phyloP scores from a whole-genome alignment of 306 rosid species.

The Quercus glauca region DNA sequence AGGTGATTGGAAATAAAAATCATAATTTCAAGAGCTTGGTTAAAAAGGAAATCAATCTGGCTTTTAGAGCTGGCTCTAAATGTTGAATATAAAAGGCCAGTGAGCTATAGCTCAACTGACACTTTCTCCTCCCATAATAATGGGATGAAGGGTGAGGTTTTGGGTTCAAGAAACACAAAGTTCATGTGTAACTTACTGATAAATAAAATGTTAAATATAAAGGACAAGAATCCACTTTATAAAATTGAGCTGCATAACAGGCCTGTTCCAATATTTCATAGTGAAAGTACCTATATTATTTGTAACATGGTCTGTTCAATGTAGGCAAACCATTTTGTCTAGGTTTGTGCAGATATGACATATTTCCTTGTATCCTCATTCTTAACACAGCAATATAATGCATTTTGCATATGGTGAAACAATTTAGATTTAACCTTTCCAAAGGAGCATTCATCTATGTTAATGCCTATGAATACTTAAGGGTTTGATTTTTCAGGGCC shows the following conservation, averaged over 20 bases:
- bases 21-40: background rate
- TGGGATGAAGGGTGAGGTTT: no score
- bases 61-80: background rate
- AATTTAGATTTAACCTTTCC: background rate
- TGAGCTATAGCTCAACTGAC: no score
- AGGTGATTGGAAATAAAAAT: background rate
- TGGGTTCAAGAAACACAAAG: no score
- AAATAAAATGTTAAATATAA: background rate
- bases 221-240: background rate
- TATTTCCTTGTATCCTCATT: background rate
- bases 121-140: no score
- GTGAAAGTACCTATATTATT: background rate
- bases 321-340: background rate
- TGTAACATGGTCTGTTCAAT: background rate
- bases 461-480: background rate
- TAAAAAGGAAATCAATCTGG: background rate
- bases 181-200: no score
- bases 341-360: background rate
- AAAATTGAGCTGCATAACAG: background rate
- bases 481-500: background rate
- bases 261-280: background rate
- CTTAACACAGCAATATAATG: background rate
- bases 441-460: background rate
- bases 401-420: background rate
- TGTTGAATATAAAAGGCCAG: background rate